A percentile compares a stretch with the other conserved stretches of the same genome.
These are phyloP conservation scores for Solanum aculeatissimum DNA, from an alignment of 305 asterid species.

Conservation along the genomic window DNA sequence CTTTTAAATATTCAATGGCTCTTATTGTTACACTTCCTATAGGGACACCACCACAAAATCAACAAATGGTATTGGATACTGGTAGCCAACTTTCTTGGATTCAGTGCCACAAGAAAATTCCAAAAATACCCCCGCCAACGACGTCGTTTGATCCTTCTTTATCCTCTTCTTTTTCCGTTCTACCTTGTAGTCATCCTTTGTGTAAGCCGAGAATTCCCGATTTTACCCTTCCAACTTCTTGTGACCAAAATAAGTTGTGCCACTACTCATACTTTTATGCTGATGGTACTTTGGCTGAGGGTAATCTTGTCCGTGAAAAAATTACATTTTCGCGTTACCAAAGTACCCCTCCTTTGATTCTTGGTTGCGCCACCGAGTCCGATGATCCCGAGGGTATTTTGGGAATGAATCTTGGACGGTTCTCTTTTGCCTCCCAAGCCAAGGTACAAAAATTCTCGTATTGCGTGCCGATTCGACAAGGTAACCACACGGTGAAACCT, in stretches of 20 bases:
- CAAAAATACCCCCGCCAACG: constrained; percentile 27
- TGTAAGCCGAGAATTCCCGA: constrained; percentile 82
- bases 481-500: constrained; percentile 12
- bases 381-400: constrained; percentile 71
- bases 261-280: constrained; percentile 87
- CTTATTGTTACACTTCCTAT: constrained; percentile 73
- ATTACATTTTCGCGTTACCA: constrained; percentile 48
- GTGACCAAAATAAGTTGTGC: constrained; percentile 66
- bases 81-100: constrained; percentile 98
- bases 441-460: constrained; percentile 59
- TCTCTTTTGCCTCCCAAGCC: constrained; percentile 72
- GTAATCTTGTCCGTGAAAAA: constrained; percentile 72
- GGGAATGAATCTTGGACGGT: constrained; percentile 81
- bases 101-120: constrained; percentile 56
- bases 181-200: constrained; percentile 69
- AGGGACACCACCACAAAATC: constrained; percentile 93
- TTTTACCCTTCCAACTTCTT: constrained; percentile 73
- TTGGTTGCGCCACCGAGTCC: constrained; percentile 68
- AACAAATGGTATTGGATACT: constrained; percentile 87
- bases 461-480: constrained; percentile 52
- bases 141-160: constrained; percentile 67
- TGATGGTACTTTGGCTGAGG: constrained; percentile 88
- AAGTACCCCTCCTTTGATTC: constrained; percentile 67
- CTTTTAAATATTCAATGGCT: constrained; percentile 72
- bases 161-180: constrained; percentile 69